phyloP scores from a whole-genome alignment of 2,329 filamentous ascomycete species.

The Xylaria hypoxylon region DNA sequence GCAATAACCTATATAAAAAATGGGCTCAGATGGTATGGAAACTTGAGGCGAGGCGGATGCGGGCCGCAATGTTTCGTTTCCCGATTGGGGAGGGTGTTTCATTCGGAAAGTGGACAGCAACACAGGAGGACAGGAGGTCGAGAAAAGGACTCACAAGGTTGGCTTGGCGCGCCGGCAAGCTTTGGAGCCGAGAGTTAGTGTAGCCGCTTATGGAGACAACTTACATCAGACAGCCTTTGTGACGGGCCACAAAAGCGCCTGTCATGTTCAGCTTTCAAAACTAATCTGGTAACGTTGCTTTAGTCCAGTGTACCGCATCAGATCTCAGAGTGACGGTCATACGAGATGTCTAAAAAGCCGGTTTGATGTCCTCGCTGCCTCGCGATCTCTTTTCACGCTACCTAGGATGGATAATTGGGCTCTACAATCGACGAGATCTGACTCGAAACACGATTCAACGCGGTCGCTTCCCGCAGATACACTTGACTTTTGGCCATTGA shows the following conservation, averaged over 20 bases:
- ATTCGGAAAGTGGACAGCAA: conserved; percentile 21
- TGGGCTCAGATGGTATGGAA: not conserved
- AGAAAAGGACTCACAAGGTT: conserved; percentile 1
- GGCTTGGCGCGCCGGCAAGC: conserved; percentile 40
- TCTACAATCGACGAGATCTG: conserved; percentile 10
- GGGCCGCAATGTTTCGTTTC: conserved; percentile 2
- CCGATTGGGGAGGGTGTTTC: conserved; percentile 16
- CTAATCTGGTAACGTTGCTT: conserved; percentile 6
- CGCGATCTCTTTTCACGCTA: not conserved
- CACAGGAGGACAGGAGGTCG: not conserved
- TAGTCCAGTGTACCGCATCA: not conserved
- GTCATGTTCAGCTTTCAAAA: not conserved
- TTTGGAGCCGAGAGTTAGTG: conserved; percentile 38
- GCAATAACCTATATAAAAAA: not conserved
- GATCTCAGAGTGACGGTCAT: not conserved
- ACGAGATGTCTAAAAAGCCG: not conserved
- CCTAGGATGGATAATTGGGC: not conserved
- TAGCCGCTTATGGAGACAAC: conserved; percentile 31
- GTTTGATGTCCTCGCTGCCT: not conserved
- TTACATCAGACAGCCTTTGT: conserved; percentile 24
- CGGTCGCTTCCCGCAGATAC: not conserved
- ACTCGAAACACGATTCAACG: not conserved
- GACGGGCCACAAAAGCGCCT: conserved; percentile 10
- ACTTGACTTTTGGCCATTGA: not conserved
- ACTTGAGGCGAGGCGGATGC: not conserved